Evolutionary conservation across 176 grass and related monocot species (phyloP).

Genomic region (Zoysia japonica): DNA sequence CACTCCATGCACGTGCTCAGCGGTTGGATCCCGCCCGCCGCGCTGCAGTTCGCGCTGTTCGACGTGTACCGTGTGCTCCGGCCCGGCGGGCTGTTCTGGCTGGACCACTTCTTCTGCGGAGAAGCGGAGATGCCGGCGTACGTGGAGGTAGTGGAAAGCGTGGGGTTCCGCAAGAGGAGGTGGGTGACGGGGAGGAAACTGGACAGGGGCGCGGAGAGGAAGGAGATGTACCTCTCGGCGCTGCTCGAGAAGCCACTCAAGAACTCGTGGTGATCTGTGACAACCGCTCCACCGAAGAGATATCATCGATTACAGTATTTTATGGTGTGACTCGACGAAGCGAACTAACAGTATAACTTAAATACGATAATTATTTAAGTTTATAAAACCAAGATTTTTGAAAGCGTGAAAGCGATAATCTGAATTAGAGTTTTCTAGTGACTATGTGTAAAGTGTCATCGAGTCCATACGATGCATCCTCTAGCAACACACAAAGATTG

Average conservation of each 20-base stretch:
- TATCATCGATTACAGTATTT: too few species aligned
- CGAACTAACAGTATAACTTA: too few species aligned
- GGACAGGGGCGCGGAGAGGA: background rate
- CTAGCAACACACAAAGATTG: too few species aligned
- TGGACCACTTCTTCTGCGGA: conserved; percentile 29
- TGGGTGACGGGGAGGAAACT: conserved; percentile 24
- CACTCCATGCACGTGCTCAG: conserved; percentile 64
- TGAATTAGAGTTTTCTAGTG: too few species aligned
- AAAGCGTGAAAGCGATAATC: too few species aligned
- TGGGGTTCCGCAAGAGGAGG: background rate
- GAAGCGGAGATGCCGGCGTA: conserved; percentile 9
- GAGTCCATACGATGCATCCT: too few species aligned
- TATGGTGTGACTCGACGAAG: too few species aligned
- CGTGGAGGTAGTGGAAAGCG: conserved; percentile 20
- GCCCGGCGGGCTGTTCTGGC: conserved; percentile 37
- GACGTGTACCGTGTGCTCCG: conserved; percentile 62
- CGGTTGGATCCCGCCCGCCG: conserved; percentile 47
- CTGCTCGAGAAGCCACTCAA: conserved; percentile 10
- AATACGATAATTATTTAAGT: too few species aligned
- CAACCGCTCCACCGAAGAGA: too few species aligned
- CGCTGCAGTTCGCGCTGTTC: conserved; percentile 31
- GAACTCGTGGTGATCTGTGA: background rate
- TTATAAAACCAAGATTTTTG: too few species aligned
- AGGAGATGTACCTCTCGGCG: conserved; percentile 26
- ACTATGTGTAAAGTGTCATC: too few species aligned